Base-by-base conservation (phyloP, 2,329 filamentous ascomycete genomes). In the Drechslerella dactyloides region DNA sequence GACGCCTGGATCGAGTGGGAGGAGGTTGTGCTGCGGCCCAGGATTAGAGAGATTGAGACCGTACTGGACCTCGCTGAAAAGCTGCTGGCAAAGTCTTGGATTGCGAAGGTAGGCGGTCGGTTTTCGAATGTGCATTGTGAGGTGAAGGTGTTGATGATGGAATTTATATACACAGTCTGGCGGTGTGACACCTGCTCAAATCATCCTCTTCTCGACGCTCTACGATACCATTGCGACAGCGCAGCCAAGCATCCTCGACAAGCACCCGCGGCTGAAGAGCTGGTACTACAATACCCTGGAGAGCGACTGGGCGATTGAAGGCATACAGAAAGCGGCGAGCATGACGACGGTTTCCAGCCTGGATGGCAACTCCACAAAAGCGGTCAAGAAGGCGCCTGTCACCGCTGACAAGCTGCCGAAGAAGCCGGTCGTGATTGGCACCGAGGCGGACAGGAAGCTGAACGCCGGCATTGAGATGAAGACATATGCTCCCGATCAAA, bases 1-100 rank as follows among this genome's bases (percentile, higher is more conserved):
- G 74, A 70, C 68, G 75, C 76, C 42, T 73, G 76, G 73, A 75
- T 76, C 48, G 76, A 77, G 51, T 76, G 76, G 73, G 76, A 77
- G 51, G 76, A 77, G 55, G 51, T 74, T 3, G 62, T 74, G 11
- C 42, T 76, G 37, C 46, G 72, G 46, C 59, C 73, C 37, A 57
- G 59, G 33, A 60, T 66, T 46, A 68, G 69, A 21, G 69, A 73
- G 23, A 55, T 57, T 24, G 13, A 23, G 33, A 65, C 56, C 11
- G 69, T 73, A 23, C 37, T 73, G 21, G 62, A 62, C 27, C 55
- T 73, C 27, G 69, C 62, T 2, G 69, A 73, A 50, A 27, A 55
- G 21, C 17, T 73, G 37, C 21, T 60, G 52, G 8, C 48, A 19
- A 69, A 60, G 37, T 24, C 58, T 23, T 59, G 54, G 7, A 53